Evolutionary conservation across 257 asterid genomes (phyloP), one percentile per base, ranked within the genome.

Genomic region (Henckelia pumila): DNA sequence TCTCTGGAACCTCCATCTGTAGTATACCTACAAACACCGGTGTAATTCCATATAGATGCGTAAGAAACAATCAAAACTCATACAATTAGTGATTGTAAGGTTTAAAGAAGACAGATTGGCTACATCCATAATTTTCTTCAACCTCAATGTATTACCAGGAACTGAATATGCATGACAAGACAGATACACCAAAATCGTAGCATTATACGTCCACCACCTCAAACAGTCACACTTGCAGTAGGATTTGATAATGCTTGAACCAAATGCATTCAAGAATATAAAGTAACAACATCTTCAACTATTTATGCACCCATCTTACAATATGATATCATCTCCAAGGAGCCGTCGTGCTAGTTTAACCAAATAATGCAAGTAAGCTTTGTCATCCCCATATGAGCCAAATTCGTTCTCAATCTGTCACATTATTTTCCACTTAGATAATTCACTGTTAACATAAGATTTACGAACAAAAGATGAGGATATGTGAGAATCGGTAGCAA

Each of bases 331-430:
- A 55, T 88, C 79, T 72, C 96, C 96, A 49, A 93, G 92, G 82
- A 86, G 89, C 49, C 44, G 68, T 66, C 94, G 78, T 66, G 99
- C 94, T 76, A 90, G 80, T 69, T 78, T 75, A 80, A 86, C 96
- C 89, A 93, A 75, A 80, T 81, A 85, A 80, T 84, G 94, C 66
- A 93, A 84, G 89, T 93, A 93, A 23, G 85, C 87, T 84, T 85
- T 84, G 81, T 93, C 99, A 66, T 84, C 85, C 23, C 97, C 97
- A 50, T 82, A 90, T 32, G 99, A 93, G 79, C 99, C 99, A 78
- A 81, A 93, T 83, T 93, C 99, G 73, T 93, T 93, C 81, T 93
- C 99, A 73, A 93, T 85, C 99, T 93, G 92, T 75, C 70, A 73
- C 67, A 67, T 50, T 63, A 33, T 61, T 67, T 21, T 49, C 60